Conservation (phyloP, 805 yeast species). For the Ogataea sp. region DNA sequence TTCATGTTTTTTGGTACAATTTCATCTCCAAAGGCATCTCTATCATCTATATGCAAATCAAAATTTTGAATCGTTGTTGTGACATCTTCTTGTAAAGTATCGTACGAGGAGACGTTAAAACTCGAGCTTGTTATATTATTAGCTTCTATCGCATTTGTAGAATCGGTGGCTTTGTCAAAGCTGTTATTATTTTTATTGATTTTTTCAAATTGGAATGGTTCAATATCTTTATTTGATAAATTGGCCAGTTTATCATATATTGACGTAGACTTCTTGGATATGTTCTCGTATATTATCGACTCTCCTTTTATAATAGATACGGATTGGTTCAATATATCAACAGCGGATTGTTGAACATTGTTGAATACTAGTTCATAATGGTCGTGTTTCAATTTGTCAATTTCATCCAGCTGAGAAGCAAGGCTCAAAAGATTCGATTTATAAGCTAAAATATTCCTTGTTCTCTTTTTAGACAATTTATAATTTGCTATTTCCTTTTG, state of each 20-base stretch:
- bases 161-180: no score
- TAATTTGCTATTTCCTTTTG: slow-evolving; percentile 54
- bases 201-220: slow-evolving; percentile 8
- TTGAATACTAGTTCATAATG: slow-evolving; percentile 60
- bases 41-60: background rate
- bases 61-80: background rate
- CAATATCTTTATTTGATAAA: slow-evolving; percentile 1
- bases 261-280: slow-evolving; percentile 60
- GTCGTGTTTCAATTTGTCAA: slow-evolving; percentile 67
- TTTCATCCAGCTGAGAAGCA: slow-evolving; percentile 70
- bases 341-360: slow-evolving; percentile 55
- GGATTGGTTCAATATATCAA: slow-evolving; percentile 42
- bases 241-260: background rate
- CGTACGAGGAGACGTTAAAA: background rate
- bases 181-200: no score
- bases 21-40: background rate
- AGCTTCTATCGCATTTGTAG: background rate
- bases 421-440: slow-evolving; percentile 57
- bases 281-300: slow-evolving; percentile 70
- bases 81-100: background rate
- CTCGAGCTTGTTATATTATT: no score
- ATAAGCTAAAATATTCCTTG: slow-evolving; percentile 61
- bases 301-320: slow-evolving; percentile 70
- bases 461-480: slow-evolving; percentile 48
- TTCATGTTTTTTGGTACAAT: background rate